Percentiles rank a stretch among this genome's conserved stretches.
Evolutionary conservation across 2,329 filamentous ascomycete genomes (phyloP).

Genomic region (Thermomyces lanuginosus): DNA sequence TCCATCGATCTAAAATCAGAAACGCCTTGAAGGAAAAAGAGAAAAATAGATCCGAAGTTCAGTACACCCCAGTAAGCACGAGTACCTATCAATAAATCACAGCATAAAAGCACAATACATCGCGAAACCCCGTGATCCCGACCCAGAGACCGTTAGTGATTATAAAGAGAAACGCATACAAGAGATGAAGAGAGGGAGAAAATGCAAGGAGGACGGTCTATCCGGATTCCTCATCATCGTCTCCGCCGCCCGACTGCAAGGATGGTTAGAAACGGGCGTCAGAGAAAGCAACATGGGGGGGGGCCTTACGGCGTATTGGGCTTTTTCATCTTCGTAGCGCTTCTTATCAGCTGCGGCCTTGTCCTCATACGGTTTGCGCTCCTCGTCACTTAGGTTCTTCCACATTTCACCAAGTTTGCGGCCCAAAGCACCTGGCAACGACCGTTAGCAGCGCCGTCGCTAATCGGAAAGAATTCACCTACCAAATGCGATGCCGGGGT

Average conservation of each 20-base stretch:
- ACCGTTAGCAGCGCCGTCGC: slow-evolving; percentile 8
- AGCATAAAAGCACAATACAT: slow-evolving; percentile 13
- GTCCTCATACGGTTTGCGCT: slow-evolving; percentile 84
- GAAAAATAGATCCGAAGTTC: too few species aligned
- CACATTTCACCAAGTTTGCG: slow-evolving; percentile 97
- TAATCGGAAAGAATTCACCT: slow-evolving; percentile 19
- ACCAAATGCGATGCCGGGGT: slow-evolving; percentile 95
- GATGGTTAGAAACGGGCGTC: slow-evolving; percentile 4
- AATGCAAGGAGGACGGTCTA: slow-evolving; percentile 11
- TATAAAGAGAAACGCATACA: slow-evolving; percentile 15
- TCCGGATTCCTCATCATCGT: slow-evolving; percentile 38
- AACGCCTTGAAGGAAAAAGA: too few species aligned
- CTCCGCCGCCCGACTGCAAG: slow-evolving; percentile 37
- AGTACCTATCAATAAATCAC: slow-evolving; percentile 15
- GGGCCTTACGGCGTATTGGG: slow-evolving; percentile 63
- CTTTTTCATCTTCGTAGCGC: slow-evolving; percentile 97
- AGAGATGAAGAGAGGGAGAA: slow-evolving; percentile 16
- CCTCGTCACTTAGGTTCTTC: slow-evolving; percentile 91
- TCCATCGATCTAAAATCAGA: too few species aligned
- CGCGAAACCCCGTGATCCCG: slow-evolving; percentile 19
- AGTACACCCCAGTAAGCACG: too few species aligned
- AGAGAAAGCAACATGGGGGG: slow-evolving; percentile 3
- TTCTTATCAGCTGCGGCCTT: slow-evolving; percentile 98
- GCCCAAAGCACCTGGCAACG: slow-evolving; percentile 63
- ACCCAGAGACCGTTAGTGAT: slow-evolving; percentile 18